Conservation (phyloP, 164 flowering plant species). For the Annona squamosa region DNA sequence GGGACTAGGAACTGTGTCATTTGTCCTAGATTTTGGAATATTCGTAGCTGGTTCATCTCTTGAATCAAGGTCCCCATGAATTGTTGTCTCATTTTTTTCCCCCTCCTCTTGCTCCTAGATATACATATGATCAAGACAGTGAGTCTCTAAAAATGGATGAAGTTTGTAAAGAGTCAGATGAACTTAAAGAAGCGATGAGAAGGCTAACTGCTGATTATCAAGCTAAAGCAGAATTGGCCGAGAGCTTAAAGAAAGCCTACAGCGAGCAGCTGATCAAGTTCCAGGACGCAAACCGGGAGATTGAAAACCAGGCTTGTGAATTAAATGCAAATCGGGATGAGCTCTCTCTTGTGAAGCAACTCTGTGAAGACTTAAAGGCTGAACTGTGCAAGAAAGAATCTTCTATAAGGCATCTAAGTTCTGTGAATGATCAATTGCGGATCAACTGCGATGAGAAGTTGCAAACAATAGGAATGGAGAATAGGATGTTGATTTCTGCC, state of each 20-base stretch:
- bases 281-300: slow-evolving; percentile 34
- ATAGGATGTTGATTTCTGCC: slow-evolving; percentile 29
- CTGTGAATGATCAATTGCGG: slow-evolving; percentile 35
- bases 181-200: slow-evolving; percentile 50
- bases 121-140: background rate
- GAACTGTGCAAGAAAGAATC: slow-evolving; percentile 35
- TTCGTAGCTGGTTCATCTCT: background rate
- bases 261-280: slow-evolving; percentile 31
- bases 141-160: slow-evolving; percentile 32
- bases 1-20: background rate
- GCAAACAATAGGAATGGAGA: slow-evolving; percentile 33
- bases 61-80: background rate
- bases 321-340: slow-evolving; percentile 33
- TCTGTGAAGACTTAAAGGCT: slow-evolving; percentile 29
- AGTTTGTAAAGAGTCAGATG: slow-evolving; percentile 57
- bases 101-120: background rate
- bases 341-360: slow-evolving; percentile 19
- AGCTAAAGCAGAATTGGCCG: slow-evolving; percentile 33
- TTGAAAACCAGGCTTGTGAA: slow-evolving; percentile 43
- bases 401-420: slow-evolving; percentile 25
- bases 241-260: slow-evolving; percentile 43
- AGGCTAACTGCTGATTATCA: slow-evolving; percentile 45
- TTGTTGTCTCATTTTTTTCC: background rate
- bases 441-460: slow-evolving; percentile 28
- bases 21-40: background rate